Conservation (phyloP, 2,329 filamentous ascomycete species). For the Elsinoe australis region DNA sequence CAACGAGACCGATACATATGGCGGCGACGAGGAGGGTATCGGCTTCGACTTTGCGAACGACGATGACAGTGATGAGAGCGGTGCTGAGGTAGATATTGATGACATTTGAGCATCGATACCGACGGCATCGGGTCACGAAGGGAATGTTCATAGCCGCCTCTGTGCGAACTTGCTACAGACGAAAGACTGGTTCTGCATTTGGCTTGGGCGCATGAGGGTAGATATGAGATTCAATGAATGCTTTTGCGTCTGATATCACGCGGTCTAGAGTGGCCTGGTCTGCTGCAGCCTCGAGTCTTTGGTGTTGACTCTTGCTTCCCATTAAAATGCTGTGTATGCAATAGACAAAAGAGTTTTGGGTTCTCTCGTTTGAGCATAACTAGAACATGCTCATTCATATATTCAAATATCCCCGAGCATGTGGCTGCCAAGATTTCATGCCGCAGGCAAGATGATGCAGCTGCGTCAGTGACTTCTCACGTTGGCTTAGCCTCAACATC, state of each 20-base stretch:
- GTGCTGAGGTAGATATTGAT: constrained; percentile 87
- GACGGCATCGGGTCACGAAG: neutral
- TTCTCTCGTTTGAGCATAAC: too few relatives aligned
- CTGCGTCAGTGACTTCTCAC: constrained; percentile 9
- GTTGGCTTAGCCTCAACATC: constrained; percentile 14
- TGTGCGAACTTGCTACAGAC: neutral
- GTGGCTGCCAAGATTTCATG: constrained; percentile 15
- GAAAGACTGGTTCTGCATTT: constrained; percentile 1
- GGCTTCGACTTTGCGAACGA: constrained; percentile 99
- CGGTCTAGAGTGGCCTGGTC: too few relatives aligned
- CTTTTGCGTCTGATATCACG: neutral
- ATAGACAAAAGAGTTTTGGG: too few relatives aligned
- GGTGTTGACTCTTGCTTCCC: too few relatives aligned
- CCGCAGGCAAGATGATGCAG: neutral
- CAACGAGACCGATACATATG: constrained; percentile 96
- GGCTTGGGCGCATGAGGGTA: constrained; percentile 15
- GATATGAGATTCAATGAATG: constrained; percentile 10
- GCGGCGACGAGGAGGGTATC: constrained; percentile 85
- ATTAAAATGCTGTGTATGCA: too few relatives aligned
- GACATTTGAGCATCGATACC: constrained; percentile 85
- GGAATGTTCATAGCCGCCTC: neutral
- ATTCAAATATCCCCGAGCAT: neutral
- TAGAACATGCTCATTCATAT: too few relatives aligned
- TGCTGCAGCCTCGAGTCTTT: too few relatives aligned
- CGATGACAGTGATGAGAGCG: constrained; percentile 49